Base-by-base conservation (phyloP, 805 yeast species). In the Ogataea naganishii region DNA sequence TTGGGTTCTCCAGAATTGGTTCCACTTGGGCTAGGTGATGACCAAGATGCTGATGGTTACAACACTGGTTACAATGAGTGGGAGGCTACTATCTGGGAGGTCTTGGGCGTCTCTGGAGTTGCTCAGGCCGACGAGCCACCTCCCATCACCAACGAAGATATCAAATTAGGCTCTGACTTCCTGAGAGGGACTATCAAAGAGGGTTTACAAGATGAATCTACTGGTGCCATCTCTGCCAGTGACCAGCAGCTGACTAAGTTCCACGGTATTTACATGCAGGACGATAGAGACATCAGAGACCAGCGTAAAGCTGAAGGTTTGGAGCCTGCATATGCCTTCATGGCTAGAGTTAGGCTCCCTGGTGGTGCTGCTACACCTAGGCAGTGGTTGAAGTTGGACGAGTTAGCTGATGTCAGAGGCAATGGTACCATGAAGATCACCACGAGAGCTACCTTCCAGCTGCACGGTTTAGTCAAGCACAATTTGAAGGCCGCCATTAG, bases 251-350 rank as follows among this genome's bases (percentile, higher is more conserved):
- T 89, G 56, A 86, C 96, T 42, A 89, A 89, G 60, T 89, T 89
- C 74, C 97, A 89, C 58, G 97, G 97, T 61, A 85, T 86, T 43
- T 89, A 89, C 57, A 85, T 89, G 95, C 97, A 89, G 64, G 97
- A 89, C 57, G 97, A 89, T 55, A 83, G 97, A 64, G 97, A 89
- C 58, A 66, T 89, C 36, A 74, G 97, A 56, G 97, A 89, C 33
- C 80, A 82, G 45, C 78, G 96, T 51, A 89, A 88, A 61, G 73
- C 83, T 27, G 84, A 82, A 51, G 96, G 97, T 25, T 56, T 83
- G 39, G 97, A 89, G 60, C 97, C 97, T 12, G 94, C 94, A 29
- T 89, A 83, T 56, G 71, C 94, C n/a, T 89, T 89, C 60, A 89
- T 89, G 97, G 88, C 86, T 12, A 81, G 97, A 62, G 85, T 84